Conservation (phyloP, 2,329 filamentous ascomycete genomes). For the Penicillium sclerotiorum region DNA sequence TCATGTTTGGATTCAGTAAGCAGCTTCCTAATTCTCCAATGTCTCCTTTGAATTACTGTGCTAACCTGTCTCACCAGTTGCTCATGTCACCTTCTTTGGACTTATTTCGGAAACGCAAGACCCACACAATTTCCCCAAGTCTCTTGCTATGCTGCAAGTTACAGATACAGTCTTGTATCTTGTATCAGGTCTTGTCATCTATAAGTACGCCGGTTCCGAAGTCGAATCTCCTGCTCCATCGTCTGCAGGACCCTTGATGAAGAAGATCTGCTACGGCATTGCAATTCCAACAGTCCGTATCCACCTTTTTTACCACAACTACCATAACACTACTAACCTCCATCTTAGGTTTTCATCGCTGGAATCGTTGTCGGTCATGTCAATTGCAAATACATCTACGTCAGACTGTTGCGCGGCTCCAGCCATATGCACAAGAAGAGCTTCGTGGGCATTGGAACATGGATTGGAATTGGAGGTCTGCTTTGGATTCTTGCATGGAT, state of each 20-base stretch:
- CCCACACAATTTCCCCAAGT: conserved; percentile 61
- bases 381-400: conserved; percentile 65
- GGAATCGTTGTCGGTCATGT: conserved; percentile 70
- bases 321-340: neutral
- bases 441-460: conserved; percentile 54
- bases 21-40: conserved; percentile 33
- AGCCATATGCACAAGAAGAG: conserved; percentile 54
- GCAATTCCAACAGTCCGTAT: conserved; percentile 62
- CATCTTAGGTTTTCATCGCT: conserved; percentile 61
- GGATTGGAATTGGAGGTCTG: conserved; percentile 58
- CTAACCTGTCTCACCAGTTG: conserved; percentile 12
- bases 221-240: conserved; percentile 68
- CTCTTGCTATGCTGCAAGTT: conserved; percentile 61
- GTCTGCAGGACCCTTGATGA: conserved; percentile 57
- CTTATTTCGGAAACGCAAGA: conserved; percentile 66
- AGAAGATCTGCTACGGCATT: conserved; percentile 67
- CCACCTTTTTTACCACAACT: neutral
- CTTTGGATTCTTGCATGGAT: conserved; percentile 65
- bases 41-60: conserved; percentile 5
- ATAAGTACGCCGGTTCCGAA: conserved; percentile 62
- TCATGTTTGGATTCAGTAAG: conserved; percentile 67
- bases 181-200: conserved; percentile 66
- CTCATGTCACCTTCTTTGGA: conserved; percentile 67
- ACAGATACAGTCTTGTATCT: conserved; percentile 64
- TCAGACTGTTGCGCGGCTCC: conserved; percentile 63